Percentiles rank a stretch among this genome's conserved stretches.
Evolutionary conservation across 108 stramenopile genomes (phyloP).

Genomic region (Skeletonema marinoi): DNA sequence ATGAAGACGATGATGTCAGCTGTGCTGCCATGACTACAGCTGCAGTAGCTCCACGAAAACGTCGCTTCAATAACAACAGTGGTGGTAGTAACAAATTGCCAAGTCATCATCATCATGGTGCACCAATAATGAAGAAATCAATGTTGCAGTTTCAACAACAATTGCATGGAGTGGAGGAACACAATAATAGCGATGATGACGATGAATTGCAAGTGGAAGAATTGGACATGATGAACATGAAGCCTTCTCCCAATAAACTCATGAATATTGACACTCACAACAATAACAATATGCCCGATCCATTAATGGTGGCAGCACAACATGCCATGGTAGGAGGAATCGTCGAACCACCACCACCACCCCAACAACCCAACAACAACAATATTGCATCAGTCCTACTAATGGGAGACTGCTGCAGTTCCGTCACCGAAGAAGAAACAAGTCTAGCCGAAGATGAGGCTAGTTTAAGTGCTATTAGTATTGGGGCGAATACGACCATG

Average conservation of each 20-base stretch:
- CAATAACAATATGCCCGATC: constrained; percentile 29
- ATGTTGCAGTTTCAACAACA: not conserved
- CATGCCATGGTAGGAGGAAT: constrained; percentile 21
- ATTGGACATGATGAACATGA: not conserved
- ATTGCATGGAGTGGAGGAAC: not conserved
- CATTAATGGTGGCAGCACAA: constrained; percentile 36
- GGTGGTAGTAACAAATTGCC: not conserved
- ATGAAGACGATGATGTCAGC: constrained; percentile 26
- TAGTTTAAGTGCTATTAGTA: constrained; percentile 32
- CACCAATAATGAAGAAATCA: too few relatives aligned
- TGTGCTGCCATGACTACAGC: constrained; percentile 39
- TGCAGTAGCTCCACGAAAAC: constrained; percentile 23
- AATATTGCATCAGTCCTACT: constrained; percentile 7
- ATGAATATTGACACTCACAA: constrained; percentile 12
- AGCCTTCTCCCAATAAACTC: not conserved
- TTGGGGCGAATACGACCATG: constrained; percentile 25
- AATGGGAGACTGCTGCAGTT: constrained; percentile 33
- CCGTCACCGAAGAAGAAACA: constrained; percentile 40
- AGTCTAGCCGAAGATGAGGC: constrained; percentile 40
- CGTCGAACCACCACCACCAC: not conserved
- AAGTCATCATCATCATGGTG: not conserved
- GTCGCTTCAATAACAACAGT: not conserved
- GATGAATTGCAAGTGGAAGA: not conserved
- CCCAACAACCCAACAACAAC: not conserved
- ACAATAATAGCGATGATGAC: not conserved